Evolutionary conservation across 225 moss, liverwort and hornwort species (phyloP).

Genomic region (Asterella californica): DNA sequence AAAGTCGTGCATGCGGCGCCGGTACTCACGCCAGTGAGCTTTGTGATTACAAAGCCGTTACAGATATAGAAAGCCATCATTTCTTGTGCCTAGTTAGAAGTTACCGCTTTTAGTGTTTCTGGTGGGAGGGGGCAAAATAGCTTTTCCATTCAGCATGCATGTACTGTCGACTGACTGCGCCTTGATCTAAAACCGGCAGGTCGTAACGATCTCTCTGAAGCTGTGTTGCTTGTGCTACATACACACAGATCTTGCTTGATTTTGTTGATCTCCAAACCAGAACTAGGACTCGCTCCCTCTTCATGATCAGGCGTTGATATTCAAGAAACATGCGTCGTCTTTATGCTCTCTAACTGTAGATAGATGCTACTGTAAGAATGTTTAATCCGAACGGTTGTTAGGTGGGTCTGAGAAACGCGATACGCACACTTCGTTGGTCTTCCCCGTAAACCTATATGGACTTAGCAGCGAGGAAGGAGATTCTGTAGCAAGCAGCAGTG

Average conservation of each 20-base stretch:
- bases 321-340: no score
- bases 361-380: no score
- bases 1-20: constrained; percentile 5
- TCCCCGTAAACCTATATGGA: background rate
- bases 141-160: background rate
- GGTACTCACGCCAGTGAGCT: constrained; percentile 4
- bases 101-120: background rate
- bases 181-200: background rate
- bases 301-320: no score
- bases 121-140: background rate
- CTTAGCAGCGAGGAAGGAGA: background rate
- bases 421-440: background rate
- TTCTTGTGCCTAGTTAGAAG: background rate
- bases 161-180: background rate
- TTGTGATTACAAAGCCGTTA: constrained; percentile 13
- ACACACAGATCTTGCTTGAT: background rate
- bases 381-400: no score
- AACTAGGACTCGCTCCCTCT: no score
- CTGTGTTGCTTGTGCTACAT: background rate
- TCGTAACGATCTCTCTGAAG: background rate
- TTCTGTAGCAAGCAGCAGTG: background rate
- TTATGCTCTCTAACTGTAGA: no score
- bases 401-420: background rate
- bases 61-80: background rate
- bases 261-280: no score